phyloP scores from a whole-genome alignment of 73 alveolate species.

The Symbiodinium natans region DNA sequence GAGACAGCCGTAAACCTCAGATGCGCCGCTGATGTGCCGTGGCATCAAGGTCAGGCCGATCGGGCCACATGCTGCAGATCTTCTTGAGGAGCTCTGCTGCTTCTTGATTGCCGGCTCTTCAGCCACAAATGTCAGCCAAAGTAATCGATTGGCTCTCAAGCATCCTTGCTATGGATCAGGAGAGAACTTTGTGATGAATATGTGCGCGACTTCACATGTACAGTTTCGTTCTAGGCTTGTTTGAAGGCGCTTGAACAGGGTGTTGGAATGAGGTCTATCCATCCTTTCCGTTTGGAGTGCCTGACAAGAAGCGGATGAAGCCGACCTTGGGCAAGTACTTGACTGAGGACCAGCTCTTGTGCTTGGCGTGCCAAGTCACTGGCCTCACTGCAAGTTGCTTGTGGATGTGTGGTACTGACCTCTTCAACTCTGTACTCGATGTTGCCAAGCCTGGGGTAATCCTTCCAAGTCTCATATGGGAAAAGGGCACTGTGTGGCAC shows the following conservation, averaged over 20 bases:
- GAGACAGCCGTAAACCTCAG: neutral
- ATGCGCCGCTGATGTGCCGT: neutral
- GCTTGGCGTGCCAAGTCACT: neutral
- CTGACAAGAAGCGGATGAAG: conserved; percentile 58
- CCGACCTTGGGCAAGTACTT: conserved; percentile 62
- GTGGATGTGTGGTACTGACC: neutral
- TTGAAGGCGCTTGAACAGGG: neutral
- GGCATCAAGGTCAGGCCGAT: conserved; percentile 56
- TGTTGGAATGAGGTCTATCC: conserved; percentile 45
- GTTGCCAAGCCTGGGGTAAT: too few relatives aligned
- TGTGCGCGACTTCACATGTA: neutral
- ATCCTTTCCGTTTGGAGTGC: conserved; percentile 78
- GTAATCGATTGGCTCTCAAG: too few relatives aligned
- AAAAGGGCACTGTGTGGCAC: too few relatives aligned
- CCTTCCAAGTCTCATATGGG: too few relatives aligned
- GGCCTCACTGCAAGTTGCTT: neutral
- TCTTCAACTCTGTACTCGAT: too few relatives aligned
- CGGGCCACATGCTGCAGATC: conserved; percentile 93
- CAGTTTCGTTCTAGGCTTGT: neutral
- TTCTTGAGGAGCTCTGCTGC: conserved; percentile 43
- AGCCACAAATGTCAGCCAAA: too few relatives aligned
- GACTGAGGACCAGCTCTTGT: conserved; percentile 3
- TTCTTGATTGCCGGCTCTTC: too few relatives aligned
- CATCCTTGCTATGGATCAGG: conserved; percentile 3
- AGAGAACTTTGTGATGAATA: conserved; percentile 59